phyloP scores from a whole-genome alignment of 2,329 filamentous ascomycete genomes.

The Neonectria punicea region DNA sequence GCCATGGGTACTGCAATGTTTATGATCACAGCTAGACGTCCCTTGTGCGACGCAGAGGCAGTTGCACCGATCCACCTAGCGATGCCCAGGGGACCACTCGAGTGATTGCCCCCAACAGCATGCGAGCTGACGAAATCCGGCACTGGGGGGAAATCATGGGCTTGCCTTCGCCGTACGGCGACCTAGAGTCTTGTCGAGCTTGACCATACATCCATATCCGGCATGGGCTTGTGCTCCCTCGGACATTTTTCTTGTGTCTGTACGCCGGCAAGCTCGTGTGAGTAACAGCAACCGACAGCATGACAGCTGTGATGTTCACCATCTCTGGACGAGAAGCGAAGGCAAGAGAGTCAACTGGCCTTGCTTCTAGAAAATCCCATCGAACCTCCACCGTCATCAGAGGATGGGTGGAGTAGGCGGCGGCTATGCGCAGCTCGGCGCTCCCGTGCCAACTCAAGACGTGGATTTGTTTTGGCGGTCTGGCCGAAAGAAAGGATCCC shows the following conservation, averaged over 20 bases:
- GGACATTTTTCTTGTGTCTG: conserved; percentile 53
- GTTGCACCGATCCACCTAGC: conserved; percentile 3
- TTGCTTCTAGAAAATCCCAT: conserved; percentile 33
- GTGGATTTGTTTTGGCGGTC: conserved; percentile 18
- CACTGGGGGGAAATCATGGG: conserved; percentile 18
- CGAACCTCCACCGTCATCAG: conserved; percentile 27
- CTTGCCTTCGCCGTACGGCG: conserved; percentile 10
- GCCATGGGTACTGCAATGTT: background rate
- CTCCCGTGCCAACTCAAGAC: conserved; percentile 23
- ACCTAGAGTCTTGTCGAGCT: conserved; percentile 20
- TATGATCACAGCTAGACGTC: background rate
- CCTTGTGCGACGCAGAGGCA: conserved; percentile 9
- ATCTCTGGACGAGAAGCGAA: conserved; percentile 14
- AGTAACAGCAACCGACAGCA: conserved; percentile 44
- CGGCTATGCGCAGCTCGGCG: conserved; percentile 34
- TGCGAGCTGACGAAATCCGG: conserved; percentile 20
- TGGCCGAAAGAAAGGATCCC: background rate
- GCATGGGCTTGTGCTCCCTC: conserved; percentile 49
- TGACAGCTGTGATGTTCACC: conserved; percentile 36
- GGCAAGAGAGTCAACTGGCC: conserved; percentile 15
- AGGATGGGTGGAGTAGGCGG: conserved; percentile 28
- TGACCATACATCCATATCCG: conserved; percentile 33
- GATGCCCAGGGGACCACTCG: background rate
- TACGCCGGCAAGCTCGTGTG: conserved; percentile 52
- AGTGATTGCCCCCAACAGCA: conserved; percentile 24